Evolutionary conservation across 345 rosid genomes (phyloP).

Genomic region (Punica granatum): DNA sequence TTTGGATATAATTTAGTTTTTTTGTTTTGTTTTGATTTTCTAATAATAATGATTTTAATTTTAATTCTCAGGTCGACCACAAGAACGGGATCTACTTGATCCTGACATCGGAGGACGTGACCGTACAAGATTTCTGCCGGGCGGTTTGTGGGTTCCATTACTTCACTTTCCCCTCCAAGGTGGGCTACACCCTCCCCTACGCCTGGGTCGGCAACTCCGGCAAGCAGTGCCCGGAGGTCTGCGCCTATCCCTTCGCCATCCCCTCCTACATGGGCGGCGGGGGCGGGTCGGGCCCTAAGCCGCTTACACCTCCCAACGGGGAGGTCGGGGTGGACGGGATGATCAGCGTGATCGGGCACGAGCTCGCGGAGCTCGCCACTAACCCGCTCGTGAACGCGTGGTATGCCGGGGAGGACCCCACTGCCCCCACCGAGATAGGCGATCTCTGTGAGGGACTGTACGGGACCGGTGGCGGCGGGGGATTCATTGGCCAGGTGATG

Average conservation of each 20-base stretch:
- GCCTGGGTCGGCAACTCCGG: conserved; percentile 96
- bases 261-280: conserved; percentile 81
- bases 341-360: conserved; percentile 96
- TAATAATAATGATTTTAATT: too few relatives aligned
- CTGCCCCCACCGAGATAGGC: conserved; percentile 87
- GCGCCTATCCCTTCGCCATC: conserved; percentile 88
- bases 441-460: conserved; percentile 84
- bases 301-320: conserved; percentile 63
- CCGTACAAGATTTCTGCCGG: conserved; percentile 84
- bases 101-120: conserved; percentile 66
- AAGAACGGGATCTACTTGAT: conserved; percentile 77
- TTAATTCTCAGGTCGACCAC: conserved; percentile 47
- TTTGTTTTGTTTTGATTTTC: too few relatives aligned
- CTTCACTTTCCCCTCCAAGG: conserved; percentile 93
- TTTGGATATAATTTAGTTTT: too few relatives aligned
- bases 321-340: conserved; percentile 87
- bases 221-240: conserved; percentile 84
- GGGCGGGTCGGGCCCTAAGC: conserved; percentile 35
- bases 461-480: conserved; percentile 95
- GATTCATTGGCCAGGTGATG: conserved; percentile 84
- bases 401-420: conserved; percentile 99
- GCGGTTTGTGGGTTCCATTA: conserved; percentile 97
- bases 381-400: conserved; percentile 92
- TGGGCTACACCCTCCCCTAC: conserved; percentile 93
- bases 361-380: conserved; percentile 76